These are phyloP conservation scores for Gorgonomyces haynaldii DNA, from an alignment of 192 early-diverging fungal genomes.

Conservation along the genomic window DNA sequence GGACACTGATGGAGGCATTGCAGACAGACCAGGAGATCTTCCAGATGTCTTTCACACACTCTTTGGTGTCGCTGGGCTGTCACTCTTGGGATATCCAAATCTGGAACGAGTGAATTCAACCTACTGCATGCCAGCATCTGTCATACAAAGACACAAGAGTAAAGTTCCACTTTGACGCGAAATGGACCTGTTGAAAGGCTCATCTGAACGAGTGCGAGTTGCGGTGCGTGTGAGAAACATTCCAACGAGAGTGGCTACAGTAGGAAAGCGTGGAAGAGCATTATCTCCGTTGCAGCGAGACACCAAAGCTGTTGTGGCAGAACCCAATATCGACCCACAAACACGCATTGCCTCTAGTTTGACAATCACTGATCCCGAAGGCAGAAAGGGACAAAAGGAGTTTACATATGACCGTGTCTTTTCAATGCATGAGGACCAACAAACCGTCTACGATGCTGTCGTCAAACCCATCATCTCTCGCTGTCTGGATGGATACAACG, in stretches of 20 bases:
- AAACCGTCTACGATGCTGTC: slow-evolving; percentile 16
- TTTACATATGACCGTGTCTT: slow-evolving; percentile 32
- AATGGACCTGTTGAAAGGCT: not conserved
- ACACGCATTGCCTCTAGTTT: not conserved
- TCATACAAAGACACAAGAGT: slow-evolving; percentile 22
- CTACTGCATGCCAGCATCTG: slow-evolving; percentile 58
- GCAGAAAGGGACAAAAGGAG: slow-evolving; percentile 6
- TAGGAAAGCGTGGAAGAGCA: too few relatives aligned
- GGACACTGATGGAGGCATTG: slow-evolving; percentile 77
- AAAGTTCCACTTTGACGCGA: not conserved
- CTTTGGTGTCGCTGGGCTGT: slow-evolving; percentile 87
- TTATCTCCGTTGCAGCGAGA: too few relatives aligned
- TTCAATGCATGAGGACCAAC: slow-evolving; percentile 21
- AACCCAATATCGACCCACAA: too few relatives aligned
- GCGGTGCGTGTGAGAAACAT: slow-evolving; percentile 4
- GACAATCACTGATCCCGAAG: not conserved
- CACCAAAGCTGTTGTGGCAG: too few relatives aligned
- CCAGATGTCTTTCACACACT: slow-evolving; percentile 94
- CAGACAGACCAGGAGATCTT: slow-evolving; percentile 83
- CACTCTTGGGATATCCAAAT: slow-evolving; percentile 66
- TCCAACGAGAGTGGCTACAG: too few relatives aligned
- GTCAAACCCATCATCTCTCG: slow-evolving; percentile 7
- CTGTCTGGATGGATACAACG: slow-evolving; percentile 6
- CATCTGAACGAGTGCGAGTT: not conserved
- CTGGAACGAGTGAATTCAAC: slow-evolving; percentile 76